phyloP scores from a whole-genome alignment of 1,284 basidiomycete genomes.

The Malassezia obtusa region DNA sequence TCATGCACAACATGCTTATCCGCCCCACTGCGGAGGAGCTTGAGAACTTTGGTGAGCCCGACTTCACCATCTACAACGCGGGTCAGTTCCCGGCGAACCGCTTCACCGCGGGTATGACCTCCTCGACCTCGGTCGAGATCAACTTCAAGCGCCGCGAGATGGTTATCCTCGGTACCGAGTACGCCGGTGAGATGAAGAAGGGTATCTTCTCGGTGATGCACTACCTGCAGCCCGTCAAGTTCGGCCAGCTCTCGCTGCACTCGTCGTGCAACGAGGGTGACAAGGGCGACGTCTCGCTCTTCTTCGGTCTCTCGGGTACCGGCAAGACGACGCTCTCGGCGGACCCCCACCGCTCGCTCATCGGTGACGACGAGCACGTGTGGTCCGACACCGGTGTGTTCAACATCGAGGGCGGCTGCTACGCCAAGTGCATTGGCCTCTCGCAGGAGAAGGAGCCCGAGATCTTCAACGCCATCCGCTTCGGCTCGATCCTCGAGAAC shows the following conservation, averaged over 20 bases:
- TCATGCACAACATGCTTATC: slow-evolving; percentile 94
- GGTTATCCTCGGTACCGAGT: slow-evolving; percentile 99
- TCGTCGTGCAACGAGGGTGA: slow-evolving; percentile 97
- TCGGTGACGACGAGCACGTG: slow-evolving; percentile 48
- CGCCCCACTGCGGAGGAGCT: slow-evolving; percentile 92
- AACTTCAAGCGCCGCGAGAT: slow-evolving; percentile 99
- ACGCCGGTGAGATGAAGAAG: slow-evolving; percentile 99
- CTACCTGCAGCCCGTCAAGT: slow-evolving; percentile 97
- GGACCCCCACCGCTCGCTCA: slow-evolving; percentile 39
- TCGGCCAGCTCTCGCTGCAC: slow-evolving; percentile 93
- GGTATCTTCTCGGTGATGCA: slow-evolving; percentile 99
- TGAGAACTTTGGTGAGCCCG: slow-evolving; percentile 89
- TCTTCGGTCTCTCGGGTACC: slow-evolving; percentile 97
- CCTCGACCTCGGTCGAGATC: slow-evolving; percentile 95
- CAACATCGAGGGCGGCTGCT: slow-evolving; percentile 99
- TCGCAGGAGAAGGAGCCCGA: slow-evolving; percentile 92
- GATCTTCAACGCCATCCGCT: slow-evolving; percentile 89
- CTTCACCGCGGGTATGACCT: slow-evolving; percentile 99
- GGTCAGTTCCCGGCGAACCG: slow-evolving; percentile 99
- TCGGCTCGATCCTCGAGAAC: slow-evolving; percentile 95
- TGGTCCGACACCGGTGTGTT: slow-evolving; percentile 66
- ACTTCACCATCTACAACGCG: slow-evolving; percentile 99
- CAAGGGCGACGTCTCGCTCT: slow-evolving; percentile 85
- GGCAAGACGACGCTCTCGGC: slow-evolving; percentile 65
- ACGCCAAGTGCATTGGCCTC: slow-evolving; percentile 96